A percentile compares a stretch with the other conserved stretches of the same genome.
Conservation (phyloP, 805 yeast species). For the Suhomyces prunicola region DNA sequence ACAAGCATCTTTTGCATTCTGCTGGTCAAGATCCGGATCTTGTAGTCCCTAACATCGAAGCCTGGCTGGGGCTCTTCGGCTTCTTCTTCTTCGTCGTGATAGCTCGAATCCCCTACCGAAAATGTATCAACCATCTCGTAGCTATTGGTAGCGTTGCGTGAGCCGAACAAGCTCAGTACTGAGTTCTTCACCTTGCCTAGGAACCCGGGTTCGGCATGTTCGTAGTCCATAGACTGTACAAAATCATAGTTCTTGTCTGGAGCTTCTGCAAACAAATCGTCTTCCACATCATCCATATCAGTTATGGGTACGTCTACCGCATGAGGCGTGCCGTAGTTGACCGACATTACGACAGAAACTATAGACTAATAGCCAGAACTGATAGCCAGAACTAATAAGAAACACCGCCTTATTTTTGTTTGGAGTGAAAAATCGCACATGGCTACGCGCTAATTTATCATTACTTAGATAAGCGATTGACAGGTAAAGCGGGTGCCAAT, state of each 20-base stretch:
- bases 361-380: too few relatives aligned
- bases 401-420: too few relatives aligned
- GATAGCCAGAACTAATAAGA: too few relatives aligned
- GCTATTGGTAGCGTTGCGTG: not conserved
- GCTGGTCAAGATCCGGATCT: conserved; percentile 18
- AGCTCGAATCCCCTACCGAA: not conserved
- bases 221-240: conserved; percentile 24
- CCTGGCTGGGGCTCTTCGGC: not conserved
- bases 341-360: conserved; percentile 6
- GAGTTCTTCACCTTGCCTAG: not conserved
- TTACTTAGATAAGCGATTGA: not conserved
- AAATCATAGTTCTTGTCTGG: conserved; percentile 7
- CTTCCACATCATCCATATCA: conserved; percentile 49
- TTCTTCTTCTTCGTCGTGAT: conserved; percentile 1
- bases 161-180: not conserved
- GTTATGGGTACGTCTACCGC: conserved; percentile 54
- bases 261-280: conserved; percentile 22
- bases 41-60: conserved; percentile 21
- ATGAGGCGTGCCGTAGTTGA: conserved; percentile 20
- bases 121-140: conserved; percentile 10
- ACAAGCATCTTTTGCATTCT: not conserved
- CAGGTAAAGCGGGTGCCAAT: too few relatives aligned
- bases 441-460: not conserved
- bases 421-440: not conserved
- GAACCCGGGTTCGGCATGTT: conserved; percentile 7